phyloP scores from a whole-genome alignment of 2,329 filamentous ascomycete species.

The Bertia moriformis region DNA sequence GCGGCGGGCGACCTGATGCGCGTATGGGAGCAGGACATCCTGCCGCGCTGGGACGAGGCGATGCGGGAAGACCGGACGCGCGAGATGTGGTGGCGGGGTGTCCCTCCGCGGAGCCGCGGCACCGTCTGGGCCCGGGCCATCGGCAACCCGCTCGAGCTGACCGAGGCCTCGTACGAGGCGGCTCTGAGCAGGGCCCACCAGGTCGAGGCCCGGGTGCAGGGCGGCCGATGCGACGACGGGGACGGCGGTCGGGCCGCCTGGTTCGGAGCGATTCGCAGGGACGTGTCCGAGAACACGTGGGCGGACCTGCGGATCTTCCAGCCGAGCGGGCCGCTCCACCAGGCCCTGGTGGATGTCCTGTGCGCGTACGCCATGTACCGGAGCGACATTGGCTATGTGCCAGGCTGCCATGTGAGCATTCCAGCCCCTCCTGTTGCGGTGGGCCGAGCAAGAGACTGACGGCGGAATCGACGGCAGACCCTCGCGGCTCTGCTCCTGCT shows the following conservation, averaged over 20 bases:
- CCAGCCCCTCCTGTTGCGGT: conserved; percentile 3
- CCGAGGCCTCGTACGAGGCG: conserved; percentile 52
- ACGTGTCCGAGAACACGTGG: conserved; percentile 52
- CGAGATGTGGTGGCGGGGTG: conserved; percentile 71
- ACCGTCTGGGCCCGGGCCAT: conserved; percentile 57
- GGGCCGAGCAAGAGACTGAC: conserved; percentile 6
- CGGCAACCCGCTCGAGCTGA: conserved; percentile 59
- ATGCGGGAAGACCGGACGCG: conserved; percentile 54
- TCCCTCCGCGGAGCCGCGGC: conserved; percentile 57
- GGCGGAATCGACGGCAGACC: conserved; percentile 27
- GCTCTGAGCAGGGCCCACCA: conserved; percentile 55
- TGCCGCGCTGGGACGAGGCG: conserved; percentile 64
- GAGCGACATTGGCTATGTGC: conserved; percentile 65
- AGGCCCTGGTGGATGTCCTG: conserved; percentile 55
- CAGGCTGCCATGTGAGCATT: conserved; percentile 54
- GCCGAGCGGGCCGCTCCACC: conserved; percentile 48
- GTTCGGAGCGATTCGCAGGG: conserved; percentile 48
- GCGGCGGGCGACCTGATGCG: conserved; percentile 37
- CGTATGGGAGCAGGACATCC: conserved; percentile 63
- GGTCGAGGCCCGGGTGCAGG: conserved; percentile 38
- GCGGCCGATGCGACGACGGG: conserved; percentile 33
- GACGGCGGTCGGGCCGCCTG: conserved; percentile 41
- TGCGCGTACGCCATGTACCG: conserved; percentile 72
- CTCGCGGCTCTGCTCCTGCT: conserved; percentile 62
- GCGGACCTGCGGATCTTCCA: conserved; percentile 62